A percentile compares a stretch with the other conserved stretches of the same genome.
Evolutionary conservation across 495 filamentous ascomycete genomes (phyloP).

Genomic region (Penicillium coprophilum): DNA sequence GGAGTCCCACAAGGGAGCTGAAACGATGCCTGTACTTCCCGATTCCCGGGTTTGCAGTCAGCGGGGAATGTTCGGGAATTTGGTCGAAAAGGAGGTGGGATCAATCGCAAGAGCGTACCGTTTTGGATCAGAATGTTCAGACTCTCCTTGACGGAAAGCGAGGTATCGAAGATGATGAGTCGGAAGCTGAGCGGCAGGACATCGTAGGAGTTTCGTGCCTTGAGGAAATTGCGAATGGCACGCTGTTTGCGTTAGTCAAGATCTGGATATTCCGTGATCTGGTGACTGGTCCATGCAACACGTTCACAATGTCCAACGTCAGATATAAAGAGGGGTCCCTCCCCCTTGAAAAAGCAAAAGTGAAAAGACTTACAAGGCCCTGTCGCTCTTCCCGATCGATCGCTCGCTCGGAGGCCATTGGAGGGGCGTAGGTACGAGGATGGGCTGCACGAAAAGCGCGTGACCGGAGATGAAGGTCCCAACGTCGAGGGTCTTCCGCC

Average conservation of each 20-base stretch:
- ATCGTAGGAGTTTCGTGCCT: constrained; percentile 95
- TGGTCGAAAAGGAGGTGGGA: constrained; percentile 9
- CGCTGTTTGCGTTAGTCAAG: constrained; percentile 55
- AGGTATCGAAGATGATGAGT: constrained; percentile 92
- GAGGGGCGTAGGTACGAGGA: constrained; percentile 81
- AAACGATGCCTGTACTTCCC: constrained; percentile 79
- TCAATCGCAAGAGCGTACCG: constrained; percentile 53
- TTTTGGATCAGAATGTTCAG: constrained; percentile 96
- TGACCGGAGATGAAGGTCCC: constrained; percentile 40
- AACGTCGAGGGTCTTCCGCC: constrained; percentile 30
- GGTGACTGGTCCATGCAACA: constrained; percentile 14
- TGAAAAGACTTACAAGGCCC: constrained; percentile 70
- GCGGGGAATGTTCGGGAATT: constrained; percentile 13
- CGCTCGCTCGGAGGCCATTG: constrained; percentile 62
- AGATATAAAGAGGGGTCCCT: constrained; percentile 13
- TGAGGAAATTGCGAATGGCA: constrained; percentile 93
- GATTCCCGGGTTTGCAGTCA: constrained; percentile 26
- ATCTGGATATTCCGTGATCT: constrained; percentile 21
- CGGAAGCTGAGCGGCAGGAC: constrained; percentile 97
- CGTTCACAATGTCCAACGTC: constrained; percentile 19
- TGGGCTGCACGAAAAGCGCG: constrained; percentile 69
- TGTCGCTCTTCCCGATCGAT: constrained; percentile 90
- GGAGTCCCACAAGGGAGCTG: constrained; percentile 96
- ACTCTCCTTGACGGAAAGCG: constrained; percentile 94
- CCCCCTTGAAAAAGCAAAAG: constrained; percentile 16